A percentile compares a stretch with the other conserved stretches of the same genome.
Conservation (phyloP, 169 alveolate genomes). For the Eimeria falciformis region DNA sequence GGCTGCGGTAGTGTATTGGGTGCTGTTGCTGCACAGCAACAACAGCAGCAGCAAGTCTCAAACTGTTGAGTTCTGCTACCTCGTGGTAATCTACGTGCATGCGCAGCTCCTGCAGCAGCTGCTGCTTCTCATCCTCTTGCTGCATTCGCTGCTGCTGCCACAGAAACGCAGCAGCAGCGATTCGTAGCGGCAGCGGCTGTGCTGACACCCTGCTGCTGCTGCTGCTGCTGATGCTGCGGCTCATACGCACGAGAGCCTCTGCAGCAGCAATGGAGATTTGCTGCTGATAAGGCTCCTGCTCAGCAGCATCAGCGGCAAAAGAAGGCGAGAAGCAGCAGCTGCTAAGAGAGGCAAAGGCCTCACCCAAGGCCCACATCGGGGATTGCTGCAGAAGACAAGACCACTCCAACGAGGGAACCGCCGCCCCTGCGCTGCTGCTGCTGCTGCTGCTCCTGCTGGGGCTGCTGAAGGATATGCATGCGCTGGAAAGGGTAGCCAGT, state of each 20-base stretch:
- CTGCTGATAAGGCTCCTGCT: neutral
- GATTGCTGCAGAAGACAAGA: constrained; percentile 17
- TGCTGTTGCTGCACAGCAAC: constrained; percentile 41
- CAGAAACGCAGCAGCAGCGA: constrained; percentile 54
- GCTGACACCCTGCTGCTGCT: constrained; percentile 23
- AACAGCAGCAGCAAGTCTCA: constrained; percentile 44
- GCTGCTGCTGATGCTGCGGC: constrained; percentile 39
- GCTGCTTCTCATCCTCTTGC: constrained; percentile 6
- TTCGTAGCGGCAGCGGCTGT: constrained; percentile 55
- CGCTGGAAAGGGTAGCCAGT: neutral
- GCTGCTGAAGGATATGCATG: constrained; percentile 10
- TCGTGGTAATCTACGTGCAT: constrained; percentile 13
- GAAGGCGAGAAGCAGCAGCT: constrained; percentile 62
- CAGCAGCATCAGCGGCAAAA: constrained; percentile 24
- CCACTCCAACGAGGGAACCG: constrained; percentile 18
- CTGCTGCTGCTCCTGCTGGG: constrained; percentile 51
- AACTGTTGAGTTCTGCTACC: neutral
- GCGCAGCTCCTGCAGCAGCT: constrained; percentile 46
- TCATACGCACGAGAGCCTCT: constrained; percentile 12
- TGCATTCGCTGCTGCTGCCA: constrained; percentile 45
- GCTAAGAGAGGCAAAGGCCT: neutral
- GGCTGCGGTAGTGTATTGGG: neutral
- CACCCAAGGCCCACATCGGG: neutral
- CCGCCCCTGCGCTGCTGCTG: constrained; percentile 27
- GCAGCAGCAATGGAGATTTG: constrained; percentile 4